Evolutionary conservation across 1,284 basidiomycete species (phyloP).

Genomic region (Trichosporon ovoides): DNA sequence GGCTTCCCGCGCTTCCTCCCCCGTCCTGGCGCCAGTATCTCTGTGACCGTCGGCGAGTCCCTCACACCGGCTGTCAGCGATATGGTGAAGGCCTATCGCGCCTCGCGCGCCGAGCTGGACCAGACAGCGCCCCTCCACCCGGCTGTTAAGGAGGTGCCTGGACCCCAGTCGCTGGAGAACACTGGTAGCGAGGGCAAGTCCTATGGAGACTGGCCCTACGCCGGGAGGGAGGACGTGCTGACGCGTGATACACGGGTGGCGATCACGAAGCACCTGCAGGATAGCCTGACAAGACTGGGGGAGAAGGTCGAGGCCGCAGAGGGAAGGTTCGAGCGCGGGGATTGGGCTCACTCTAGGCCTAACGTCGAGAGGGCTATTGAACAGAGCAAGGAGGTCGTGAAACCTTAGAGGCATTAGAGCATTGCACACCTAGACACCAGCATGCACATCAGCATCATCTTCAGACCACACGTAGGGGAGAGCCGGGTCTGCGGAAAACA

Average conservation of each 20-base stretch:
- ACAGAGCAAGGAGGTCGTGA: not conserved
- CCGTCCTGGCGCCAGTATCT: constrained; percentile 37
- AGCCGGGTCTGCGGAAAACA: not conserved
- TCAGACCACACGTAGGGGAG: not conserved
- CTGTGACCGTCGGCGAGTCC: constrained; percentile 43
- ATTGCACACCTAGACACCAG: not conserved
- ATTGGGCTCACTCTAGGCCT: constrained; percentile 37
- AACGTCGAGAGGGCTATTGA: not conserved
- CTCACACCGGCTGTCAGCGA: constrained; percentile 39
- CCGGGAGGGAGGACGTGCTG: constrained; percentile 16
- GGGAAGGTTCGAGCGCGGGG: constrained; percentile 39
- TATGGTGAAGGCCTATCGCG: constrained; percentile 36
- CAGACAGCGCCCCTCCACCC: constrained; percentile 6
- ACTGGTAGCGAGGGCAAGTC: constrained; percentile 18
- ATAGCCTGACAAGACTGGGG: constrained; percentile 37
- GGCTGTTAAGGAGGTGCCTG: constrained; percentile 32
- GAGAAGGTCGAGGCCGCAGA: constrained; percentile 40
- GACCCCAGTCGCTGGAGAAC: constrained; percentile 24
- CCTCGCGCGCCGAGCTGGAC: not conserved
- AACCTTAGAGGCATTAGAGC: not conserved
- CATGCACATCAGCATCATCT: not conserved
- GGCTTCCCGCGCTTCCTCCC: constrained; percentile 40
- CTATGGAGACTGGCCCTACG: constrained; percentile 6
- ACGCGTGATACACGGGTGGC: constrained; percentile 26
- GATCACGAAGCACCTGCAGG: constrained; percentile 34